phyloP scores from a whole-genome alignment of 139 green algal species.

The Gonium pectorale region DNA sequence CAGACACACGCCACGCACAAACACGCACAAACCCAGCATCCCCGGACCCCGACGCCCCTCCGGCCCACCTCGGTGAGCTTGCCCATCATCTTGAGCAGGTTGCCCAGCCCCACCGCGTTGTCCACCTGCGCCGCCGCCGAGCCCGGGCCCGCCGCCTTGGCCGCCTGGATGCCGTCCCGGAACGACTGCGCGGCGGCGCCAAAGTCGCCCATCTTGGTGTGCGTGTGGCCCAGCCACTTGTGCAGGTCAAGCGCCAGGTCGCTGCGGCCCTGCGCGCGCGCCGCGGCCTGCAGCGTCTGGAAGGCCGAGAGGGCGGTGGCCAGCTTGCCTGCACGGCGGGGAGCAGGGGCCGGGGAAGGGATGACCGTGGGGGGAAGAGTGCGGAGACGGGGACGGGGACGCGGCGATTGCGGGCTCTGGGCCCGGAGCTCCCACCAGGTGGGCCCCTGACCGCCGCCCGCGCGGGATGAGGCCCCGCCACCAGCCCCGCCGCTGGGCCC shows the following conservation, averaged over 20 bases:
- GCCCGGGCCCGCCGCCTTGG: not conserved
- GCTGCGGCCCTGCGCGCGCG: not conserved
- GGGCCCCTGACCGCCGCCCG: too few relatives aligned
- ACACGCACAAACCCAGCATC: not conserved
- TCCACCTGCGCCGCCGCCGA: constrained; percentile 11
- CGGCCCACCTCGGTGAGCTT: not conserved
- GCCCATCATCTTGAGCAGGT: constrained; percentile 32
- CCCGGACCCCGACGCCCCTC: not conserved
- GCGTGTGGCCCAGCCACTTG: constrained; percentile 42
- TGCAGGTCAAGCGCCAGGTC: constrained; percentile 33
- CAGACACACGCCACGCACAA: too few relatives aligned
- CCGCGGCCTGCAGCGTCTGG: not conserved
- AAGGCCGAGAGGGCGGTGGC: constrained; percentile 7
- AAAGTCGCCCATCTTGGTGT: constrained; percentile 42
- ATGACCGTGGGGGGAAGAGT: not conserved
- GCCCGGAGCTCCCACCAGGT: too few relatives aligned
- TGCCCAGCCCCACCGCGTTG: constrained; percentile 37
- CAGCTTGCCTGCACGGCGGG: constrained; percentile 6
- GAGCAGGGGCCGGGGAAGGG: not conserved
- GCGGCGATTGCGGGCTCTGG: too few relatives aligned
- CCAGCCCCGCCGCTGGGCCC: too few relatives aligned
- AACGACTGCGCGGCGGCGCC: constrained; percentile 7
- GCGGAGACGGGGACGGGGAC: not conserved
- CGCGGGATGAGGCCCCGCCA: too few relatives aligned
- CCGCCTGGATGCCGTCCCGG: constrained; percentile 8